These are phyloP conservation scores for Penicillium pulvis DNA, from an alignment of 495 filamentous ascomycete species.

Conservation along the genomic window DNA sequence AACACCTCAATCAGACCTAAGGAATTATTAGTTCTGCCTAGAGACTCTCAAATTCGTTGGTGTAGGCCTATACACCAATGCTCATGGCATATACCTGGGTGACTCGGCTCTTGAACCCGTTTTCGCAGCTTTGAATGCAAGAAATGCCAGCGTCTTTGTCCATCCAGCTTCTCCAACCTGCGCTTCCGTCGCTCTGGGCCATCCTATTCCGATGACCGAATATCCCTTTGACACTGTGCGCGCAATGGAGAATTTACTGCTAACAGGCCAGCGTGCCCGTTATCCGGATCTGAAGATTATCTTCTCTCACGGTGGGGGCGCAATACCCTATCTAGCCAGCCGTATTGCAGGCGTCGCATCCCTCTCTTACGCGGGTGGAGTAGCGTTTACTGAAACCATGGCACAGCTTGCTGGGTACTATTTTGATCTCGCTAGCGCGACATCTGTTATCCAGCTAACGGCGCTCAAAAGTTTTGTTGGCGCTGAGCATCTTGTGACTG, in stretches of 20 bases:
- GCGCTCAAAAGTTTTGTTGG: constrained; percentile 24
- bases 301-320: constrained; percentile 52
- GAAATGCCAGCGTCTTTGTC: constrained; percentile 48
- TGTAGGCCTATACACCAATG: constrained; percentile 49
- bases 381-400: constrained; percentile 10
- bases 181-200: constrained; percentile 28
- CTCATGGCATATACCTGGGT: constrained; percentile 53
- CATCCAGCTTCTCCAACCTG: constrained; percentile 50
- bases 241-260: constrained; percentile 50
- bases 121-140: constrained; percentile 32
- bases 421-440: constrained; percentile 22
- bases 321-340: constrained; percentile 44
- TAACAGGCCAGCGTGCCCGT: constrained; percentile 44
- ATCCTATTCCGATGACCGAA: constrained; percentile 54
- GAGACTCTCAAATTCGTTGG: constrained; percentile 43
- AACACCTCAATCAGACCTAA: background rate
- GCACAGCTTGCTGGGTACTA: constrained; percentile 24
- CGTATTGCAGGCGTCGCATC: constrained; percentile 27
- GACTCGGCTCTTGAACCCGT: constrained; percentile 44
- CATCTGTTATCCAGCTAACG: constrained; percentile 19
- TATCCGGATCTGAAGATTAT: constrained; percentile 51
- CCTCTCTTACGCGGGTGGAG: constrained; percentile 11
- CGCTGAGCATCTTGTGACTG: constrained; percentile 15
- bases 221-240: constrained; percentile 59
- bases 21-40: constrained; percentile 13